Conservation (phyloP, 371 early-diverging fungal species). For the Mortierella sp. region DNA sequence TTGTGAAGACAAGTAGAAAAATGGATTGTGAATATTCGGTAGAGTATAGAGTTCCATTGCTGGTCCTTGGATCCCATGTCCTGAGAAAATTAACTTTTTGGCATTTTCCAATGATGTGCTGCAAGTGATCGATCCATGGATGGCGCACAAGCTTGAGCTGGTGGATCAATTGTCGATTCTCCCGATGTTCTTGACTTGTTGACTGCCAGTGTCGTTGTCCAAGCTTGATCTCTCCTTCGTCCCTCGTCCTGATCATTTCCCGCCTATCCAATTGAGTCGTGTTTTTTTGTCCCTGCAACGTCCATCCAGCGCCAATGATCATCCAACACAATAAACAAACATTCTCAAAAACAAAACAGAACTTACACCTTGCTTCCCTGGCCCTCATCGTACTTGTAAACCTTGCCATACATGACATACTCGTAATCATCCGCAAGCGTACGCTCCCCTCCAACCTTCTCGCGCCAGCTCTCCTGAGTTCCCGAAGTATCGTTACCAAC, state of each 20-base stretch:
- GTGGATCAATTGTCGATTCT: background rate
- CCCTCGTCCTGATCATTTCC: background rate
- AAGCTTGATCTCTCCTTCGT: too few relatives aligned
- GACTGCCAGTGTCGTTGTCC: too few relatives aligned
- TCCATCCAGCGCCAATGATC: too few relatives aligned
- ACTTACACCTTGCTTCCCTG: slow-evolving; percentile 83
- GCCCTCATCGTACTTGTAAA: slow-evolving; percentile 93
- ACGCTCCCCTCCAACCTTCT: slow-evolving; percentile 74
- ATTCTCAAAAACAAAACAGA: background rate
- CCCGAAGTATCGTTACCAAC: slow-evolving; percentile 63
- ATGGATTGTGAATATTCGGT: too few relatives aligned
- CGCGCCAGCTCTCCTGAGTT: slow-evolving; percentile 73
- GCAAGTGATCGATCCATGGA: background rate
- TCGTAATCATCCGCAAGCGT: slow-evolving; percentile 95
- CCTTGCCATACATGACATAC: slow-evolving; percentile 97
- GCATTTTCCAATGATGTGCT: background rate
- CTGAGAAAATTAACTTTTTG: background rate
- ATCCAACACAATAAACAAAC: background rate
- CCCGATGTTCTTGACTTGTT: too few relatives aligned
- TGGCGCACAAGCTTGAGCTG: background rate
- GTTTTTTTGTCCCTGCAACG: too few relatives aligned
- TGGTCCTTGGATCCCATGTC: background rate
- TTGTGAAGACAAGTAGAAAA: background rate
- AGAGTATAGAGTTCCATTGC: too few relatives aligned
- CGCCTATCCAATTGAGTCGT: background rate